A percentile compares a stretch with the other conserved stretches of the same genome.
phyloP scores from a whole-genome alignment of 2,329 filamentous ascomycete species.

The Monosporascus sp. region DNA sequence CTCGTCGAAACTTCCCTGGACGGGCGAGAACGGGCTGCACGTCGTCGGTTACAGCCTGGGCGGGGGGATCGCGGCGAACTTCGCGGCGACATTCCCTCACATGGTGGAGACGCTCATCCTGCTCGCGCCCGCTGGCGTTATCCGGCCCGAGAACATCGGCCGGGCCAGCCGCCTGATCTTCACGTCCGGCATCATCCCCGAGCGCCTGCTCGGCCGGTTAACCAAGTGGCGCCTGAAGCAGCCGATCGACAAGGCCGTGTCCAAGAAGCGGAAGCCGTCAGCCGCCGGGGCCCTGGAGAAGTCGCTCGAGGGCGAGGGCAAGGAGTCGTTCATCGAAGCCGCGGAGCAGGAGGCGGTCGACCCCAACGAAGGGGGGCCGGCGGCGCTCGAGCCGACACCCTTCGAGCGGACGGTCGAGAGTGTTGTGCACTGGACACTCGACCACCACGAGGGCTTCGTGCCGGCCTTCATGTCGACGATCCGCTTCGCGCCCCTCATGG shows the following conservation, averaged over 20 bases:
- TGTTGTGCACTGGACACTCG: slow-evolving; percentile 55
- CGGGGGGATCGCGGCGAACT: slow-evolving; percentile 70
- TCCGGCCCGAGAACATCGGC: slow-evolving; percentile 52
- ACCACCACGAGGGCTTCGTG: slow-evolving; percentile 52
- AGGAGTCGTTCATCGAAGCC: slow-evolving; percentile 32
- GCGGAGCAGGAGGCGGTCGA: slow-evolving; percentile 37
- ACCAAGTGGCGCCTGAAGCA: slow-evolving; percentile 43
- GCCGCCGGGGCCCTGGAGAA: slow-evolving; percentile 5
- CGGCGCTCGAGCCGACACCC: slow-evolving; percentile 21
- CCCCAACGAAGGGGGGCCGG: slow-evolving; percentile 15
- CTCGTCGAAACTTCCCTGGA: slow-evolving; percentile 67
- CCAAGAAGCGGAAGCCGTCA: slow-evolving; percentile 18
- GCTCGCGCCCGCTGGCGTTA: slow-evolving; percentile 72
- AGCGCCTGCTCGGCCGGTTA: slow-evolving; percentile 42
- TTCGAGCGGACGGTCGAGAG: slow-evolving; percentile 43
- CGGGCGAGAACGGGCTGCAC: slow-evolving; percentile 50
- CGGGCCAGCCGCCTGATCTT: slow-evolving; percentile 46
- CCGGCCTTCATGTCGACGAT: slow-evolving; percentile 55
- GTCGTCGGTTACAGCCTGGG: slow-evolving; percentile 79
- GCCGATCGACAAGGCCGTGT: slow-evolving; percentile 40
- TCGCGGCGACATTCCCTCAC: slow-evolving; percentile 66
- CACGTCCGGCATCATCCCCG: slow-evolving; percentile 49
- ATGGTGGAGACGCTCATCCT: slow-evolving; percentile 67
- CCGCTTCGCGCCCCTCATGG: slow-evolving; percentile 47
- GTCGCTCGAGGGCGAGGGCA: slow-evolving; percentile 20